Conservation (phyloP, 2,329 filamentous ascomycete species). For the Neonectria punicea region DNA sequence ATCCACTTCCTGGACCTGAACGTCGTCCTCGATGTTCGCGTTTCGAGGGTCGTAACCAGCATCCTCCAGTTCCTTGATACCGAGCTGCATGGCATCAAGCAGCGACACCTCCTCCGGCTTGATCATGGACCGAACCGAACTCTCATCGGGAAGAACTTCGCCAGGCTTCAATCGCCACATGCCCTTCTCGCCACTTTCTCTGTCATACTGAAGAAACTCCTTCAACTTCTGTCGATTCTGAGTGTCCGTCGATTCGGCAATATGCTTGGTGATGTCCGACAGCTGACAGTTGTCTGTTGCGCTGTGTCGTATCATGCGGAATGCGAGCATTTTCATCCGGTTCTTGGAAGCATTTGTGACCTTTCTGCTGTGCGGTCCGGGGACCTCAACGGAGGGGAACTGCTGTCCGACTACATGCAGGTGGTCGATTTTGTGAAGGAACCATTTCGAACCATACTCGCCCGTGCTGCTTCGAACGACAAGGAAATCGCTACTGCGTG, state of each 20-base stretch:
- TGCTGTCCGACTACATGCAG: slow-evolving; percentile 92
- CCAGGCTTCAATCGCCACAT: slow-evolving; percentile 80
- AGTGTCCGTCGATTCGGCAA: slow-evolving; percentile 91
- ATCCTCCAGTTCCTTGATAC: slow-evolving; percentile 89
- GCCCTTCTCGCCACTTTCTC: slow-evolving; percentile 76
- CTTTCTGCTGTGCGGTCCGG: slow-evolving; percentile 91
- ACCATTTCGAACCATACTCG: slow-evolving; percentile 81
- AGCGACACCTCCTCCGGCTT: slow-evolving; percentile 95
- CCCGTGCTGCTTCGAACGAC: slow-evolving; percentile 85
- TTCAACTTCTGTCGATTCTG: slow-evolving; percentile 98
- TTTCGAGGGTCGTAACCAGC: slow-evolving; percentile 82
- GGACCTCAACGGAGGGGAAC: slow-evolving; percentile 91
- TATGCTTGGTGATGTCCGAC: slow-evolving; percentile 89
- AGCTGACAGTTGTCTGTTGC: slow-evolving; percentile 75
- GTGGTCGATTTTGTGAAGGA: slow-evolving; percentile 88
- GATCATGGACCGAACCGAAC: slow-evolving; percentile 85
- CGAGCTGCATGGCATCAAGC: slow-evolving; percentile 96
- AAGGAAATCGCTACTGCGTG: slow-evolving; percentile 85
- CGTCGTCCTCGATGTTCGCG: slow-evolving; percentile 71
- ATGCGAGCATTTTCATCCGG: slow-evolving; percentile 94
- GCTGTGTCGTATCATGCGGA: slow-evolving; percentile 85
- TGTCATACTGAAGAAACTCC: slow-evolving; percentile 93
- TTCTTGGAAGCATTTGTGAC: slow-evolving; percentile 98
- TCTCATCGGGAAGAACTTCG: slow-evolving; percentile 82
- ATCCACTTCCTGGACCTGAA: slow-evolving; percentile 70